phyloP scores from a whole-genome alignment of 257 asterid species.

The Ilex aquifolium region DNA sequence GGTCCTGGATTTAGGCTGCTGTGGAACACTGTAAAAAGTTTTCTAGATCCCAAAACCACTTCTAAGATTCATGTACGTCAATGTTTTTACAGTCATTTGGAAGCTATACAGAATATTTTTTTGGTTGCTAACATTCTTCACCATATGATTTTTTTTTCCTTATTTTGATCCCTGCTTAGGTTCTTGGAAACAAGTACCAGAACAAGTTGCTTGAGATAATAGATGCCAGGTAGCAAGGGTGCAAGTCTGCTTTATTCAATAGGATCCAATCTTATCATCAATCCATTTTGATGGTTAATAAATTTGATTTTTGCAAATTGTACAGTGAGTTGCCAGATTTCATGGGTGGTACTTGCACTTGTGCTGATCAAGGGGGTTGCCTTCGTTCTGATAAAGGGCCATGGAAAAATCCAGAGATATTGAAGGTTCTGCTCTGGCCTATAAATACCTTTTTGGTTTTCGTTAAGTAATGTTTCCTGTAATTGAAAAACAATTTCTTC shows the following conservation, averaged over 20 bases:
- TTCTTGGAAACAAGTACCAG: conserved; percentile 73
- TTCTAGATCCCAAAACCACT: conserved; percentile 69
- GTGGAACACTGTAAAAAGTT: conserved; percentile 64
- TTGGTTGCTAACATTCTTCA: not conserved
- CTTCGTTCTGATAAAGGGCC: conserved; percentile 85
- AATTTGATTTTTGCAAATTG: conserved; percentile 12
- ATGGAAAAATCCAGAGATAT: conserved; percentile 68
- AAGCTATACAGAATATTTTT: conserved; percentile 7
- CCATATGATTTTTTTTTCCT: too few species aligned
- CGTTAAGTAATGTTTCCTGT: too few species aligned
- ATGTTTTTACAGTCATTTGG: conserved; percentile 12
- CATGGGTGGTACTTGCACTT: conserved; percentile 67
- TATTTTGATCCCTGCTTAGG: conserved; percentile 34
- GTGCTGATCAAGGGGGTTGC: conserved; percentile 79
- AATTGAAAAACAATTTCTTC: not conserved
- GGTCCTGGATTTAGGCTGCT: conserved; percentile 74
- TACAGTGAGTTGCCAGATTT: conserved; percentile 74
- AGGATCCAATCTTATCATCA: too few species aligned
- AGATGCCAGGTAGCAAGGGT: conserved; percentile 55
- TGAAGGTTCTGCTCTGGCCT: conserved; percentile 36
- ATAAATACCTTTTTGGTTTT: too few species aligned
- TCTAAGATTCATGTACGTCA: conserved; percentile 65
- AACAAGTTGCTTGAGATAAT: conserved; percentile 69
- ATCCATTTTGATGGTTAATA: conserved; percentile 3
- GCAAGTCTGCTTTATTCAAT: conserved; percentile 1